phyloP scores from a whole-genome alignment of 805 yeast genomes.

The Brettanomyces anomalus region DNA sequence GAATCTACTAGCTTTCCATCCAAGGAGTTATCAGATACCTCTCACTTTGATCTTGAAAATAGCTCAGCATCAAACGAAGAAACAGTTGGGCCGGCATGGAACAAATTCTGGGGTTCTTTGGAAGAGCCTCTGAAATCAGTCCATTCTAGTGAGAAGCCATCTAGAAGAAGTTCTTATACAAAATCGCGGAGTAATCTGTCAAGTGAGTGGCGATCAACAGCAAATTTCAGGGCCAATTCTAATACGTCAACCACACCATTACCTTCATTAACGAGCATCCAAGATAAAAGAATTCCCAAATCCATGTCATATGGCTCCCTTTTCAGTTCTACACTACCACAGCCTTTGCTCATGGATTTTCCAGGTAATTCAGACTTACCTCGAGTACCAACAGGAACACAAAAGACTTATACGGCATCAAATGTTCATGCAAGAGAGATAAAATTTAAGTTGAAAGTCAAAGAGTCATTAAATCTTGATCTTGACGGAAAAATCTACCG shows the following conservation, averaged over 20 bases:
- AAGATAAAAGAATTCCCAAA: not conserved
- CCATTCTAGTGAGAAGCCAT: slow-evolving; percentile 16
- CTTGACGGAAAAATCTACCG: slow-evolving; percentile 18
- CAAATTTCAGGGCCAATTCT: not conserved
- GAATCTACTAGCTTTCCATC: slow-evolving; percentile 21
- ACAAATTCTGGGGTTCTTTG: slow-evolving; percentile 24
- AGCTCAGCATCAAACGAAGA: slow-evolving; percentile 5
- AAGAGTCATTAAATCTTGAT: slow-evolving; percentile 10
- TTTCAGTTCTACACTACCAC: not conserved
- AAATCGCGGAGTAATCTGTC: not conserved
- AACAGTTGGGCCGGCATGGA: slow-evolving; percentile 25
- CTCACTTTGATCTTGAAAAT: not conserved
- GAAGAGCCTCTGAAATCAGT: slow-evolving; percentile 21
- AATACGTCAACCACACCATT: not conserved
- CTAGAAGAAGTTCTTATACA: slow-evolving; percentile 13
- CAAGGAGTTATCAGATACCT: not conserved
- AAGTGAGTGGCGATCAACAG: not conserved
- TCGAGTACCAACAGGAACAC: not conserved
- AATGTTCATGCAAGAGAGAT: not conserved
- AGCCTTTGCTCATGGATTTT: not conserved
- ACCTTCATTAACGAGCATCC: not conserved
- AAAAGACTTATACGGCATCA: slow-evolving; percentile 1
- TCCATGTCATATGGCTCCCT: not conserved
- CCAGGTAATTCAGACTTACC: not conserved
- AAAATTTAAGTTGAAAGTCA: slow-evolving; percentile 11